Evolutionary conservation across 2,329 filamentous ascomycete species (phyloP).

Genomic region (Rugonectria rugulosa): DNA sequence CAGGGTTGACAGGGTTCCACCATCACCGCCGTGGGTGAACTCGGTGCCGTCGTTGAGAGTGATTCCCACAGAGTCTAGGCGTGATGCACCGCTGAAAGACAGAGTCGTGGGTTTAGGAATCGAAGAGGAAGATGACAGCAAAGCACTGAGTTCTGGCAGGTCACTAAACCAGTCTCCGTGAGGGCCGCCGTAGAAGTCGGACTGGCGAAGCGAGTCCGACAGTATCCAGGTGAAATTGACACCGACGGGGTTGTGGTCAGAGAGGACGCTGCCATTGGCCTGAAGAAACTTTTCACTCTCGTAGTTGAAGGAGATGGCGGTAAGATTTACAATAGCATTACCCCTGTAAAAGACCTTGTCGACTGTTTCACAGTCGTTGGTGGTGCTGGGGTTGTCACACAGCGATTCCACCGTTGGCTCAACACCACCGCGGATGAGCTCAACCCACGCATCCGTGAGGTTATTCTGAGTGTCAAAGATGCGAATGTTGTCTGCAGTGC

Average conservation of each 20-base stretch:
- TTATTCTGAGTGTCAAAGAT: slow-evolving; percentile 55
- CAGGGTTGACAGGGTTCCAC: slow-evolving; percentile 1
- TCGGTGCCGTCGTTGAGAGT: slow-evolving; percentile 2
- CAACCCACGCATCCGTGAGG: slow-evolving; percentile 67
- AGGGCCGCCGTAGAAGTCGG: slow-evolving; percentile 1
- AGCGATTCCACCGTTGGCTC: slow-evolving; percentile 45
- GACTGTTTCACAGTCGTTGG: slow-evolving; percentile 67
- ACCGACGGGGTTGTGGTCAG: slow-evolving; percentile 71
- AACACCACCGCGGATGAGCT: slow-evolving; percentile 57
- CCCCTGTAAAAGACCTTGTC: slow-evolving; percentile 72
- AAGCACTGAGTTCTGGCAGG: neutral
- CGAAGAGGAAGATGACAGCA: neutral
- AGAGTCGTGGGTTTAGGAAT: slow-evolving; percentile 5
- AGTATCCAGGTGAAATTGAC: slow-evolving; percentile 55
- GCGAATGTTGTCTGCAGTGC: slow-evolving; percentile 53
- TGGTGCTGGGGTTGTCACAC: slow-evolving; percentile 53
- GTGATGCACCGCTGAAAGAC: neutral
- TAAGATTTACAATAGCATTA: slow-evolving; percentile 51
- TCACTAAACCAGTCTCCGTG: slow-evolving; percentile 15
- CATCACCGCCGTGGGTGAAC: slow-evolving; percentile 3
- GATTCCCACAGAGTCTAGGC: slow-evolving; percentile 9
- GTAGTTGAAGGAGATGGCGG: slow-evolving; percentile 62
- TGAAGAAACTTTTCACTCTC: slow-evolving; percentile 64
- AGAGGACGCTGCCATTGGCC: slow-evolving; percentile 61
- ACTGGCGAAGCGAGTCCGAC: slow-evolving; percentile 7